Conservation (phyloP, 2,329 filamentous ascomycete species). For the Exophiala alcalophila region DNA sequence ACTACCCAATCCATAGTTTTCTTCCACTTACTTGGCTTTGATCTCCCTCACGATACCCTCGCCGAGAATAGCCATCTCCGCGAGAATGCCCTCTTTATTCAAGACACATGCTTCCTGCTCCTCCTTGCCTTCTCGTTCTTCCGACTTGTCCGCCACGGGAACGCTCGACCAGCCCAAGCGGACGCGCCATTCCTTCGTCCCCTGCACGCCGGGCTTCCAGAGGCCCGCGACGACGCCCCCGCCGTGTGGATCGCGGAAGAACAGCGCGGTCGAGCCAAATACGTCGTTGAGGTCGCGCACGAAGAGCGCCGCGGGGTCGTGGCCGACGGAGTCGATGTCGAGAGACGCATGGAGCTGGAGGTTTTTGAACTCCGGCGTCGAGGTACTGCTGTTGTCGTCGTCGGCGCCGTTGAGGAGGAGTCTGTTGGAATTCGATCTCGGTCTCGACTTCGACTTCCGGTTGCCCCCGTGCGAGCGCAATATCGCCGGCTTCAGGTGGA, state of each 20-base stretch:
- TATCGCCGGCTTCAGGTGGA: constrained; percentile 61
- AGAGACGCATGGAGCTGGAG: constrained; percentile 55
- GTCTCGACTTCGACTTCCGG: constrained; percentile 2
- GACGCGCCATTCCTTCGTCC: constrained; percentile 63
- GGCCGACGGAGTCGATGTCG: constrained; percentile 48
- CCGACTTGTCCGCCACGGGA: constrained; percentile 41
- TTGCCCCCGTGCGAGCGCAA: constrained; percentile 31
- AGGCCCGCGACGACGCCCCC: constrained; percentile 57
- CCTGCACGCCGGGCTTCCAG: constrained; percentile 58
- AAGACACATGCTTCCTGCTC: constrained; percentile 58
- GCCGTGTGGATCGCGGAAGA: constrained; percentile 67
- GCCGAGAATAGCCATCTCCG: constrained; percentile 66
- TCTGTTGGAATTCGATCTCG: no score
- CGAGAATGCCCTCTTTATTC: constrained; percentile 65
- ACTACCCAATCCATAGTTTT: no score
- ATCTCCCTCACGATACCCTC: constrained; percentile 28
- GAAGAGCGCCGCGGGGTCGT: constrained; percentile 62
- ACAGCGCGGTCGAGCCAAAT: constrained; percentile 69
- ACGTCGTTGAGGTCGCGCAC: constrained; percentile 63
- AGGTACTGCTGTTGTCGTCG: constrained; percentile 31
- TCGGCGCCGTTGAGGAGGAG: no score
- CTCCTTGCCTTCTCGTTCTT: constrained; percentile 41
- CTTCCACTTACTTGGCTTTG: constrained; percentile 21
- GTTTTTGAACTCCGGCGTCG: constrained; percentile 70
- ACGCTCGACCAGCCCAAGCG: constrained; percentile 67